phyloP scores from a whole-genome alignment of 78 protist species.

The Dictyostelium brefeldianum region DNA sequence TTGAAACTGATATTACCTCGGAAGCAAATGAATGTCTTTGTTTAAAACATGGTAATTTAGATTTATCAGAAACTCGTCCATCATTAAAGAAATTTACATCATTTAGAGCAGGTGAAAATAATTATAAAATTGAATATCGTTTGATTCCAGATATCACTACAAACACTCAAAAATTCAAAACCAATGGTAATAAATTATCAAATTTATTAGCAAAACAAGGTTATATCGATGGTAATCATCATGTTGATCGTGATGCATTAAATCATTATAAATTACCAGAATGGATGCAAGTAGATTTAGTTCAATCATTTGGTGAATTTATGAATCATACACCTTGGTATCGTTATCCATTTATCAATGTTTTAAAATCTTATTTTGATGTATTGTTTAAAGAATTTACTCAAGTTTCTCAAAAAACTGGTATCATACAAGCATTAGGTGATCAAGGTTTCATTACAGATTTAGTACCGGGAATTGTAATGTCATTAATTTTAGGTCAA shows the following conservation, averaged over 20 bases:
- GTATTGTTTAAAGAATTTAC: conserved; percentile 33
- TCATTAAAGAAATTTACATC: neutral
- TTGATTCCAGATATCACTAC: neutral
- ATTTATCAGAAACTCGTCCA: neutral
- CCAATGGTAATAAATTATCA: conserved; percentile 5
- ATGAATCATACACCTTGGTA: conserved; percentile 81
- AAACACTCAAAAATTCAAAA: neutral
- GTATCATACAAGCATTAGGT: conserved; percentile 19
- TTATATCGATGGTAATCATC: neutral
- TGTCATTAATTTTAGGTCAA: conserved; percentile 53
- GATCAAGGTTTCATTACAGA: conserved; percentile 34
- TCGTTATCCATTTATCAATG: conserved; percentile 47
- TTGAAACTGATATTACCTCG: neutral
- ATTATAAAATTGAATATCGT: neutral
- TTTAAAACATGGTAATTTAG: neutral
- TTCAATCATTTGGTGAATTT: conserved; percentile 15
- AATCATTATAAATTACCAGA: conserved; percentile 68
- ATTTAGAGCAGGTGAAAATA: conserved; percentile 20
- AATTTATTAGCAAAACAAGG: neutral
- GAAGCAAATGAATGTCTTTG: neutral
- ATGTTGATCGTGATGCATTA: conserved; percentile 19
- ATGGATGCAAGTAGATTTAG: conserved; percentile 84
- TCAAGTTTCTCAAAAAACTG: neutral
- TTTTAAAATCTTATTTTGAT: conserved; percentile 34
- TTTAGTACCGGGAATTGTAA: conserved; percentile 58